These are phyloP conservation scores for Poa annua DNA, from an alignment of 176 grass and related monocot species.

Conservation along the genomic window DNA sequence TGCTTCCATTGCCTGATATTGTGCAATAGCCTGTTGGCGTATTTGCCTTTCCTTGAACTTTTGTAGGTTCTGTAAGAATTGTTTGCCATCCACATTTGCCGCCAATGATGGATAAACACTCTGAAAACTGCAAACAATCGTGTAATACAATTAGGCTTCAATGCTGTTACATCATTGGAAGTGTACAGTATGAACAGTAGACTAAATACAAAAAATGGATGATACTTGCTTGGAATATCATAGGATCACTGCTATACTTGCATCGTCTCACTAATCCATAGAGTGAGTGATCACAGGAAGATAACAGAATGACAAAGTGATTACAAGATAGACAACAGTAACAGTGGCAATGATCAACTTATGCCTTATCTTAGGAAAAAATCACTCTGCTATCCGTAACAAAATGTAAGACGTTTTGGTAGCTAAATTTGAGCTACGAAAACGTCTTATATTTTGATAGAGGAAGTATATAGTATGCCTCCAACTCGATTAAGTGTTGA, in stretches of 20 bases:
- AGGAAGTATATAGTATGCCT: constrained; percentile 10
- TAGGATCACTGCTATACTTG: neutral
- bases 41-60: constrained; percentile 80
- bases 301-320: neutral
- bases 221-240: constrained; percentile 15
- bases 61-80: constrained; percentile 74
- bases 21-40: constrained; percentile 51
- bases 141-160: constrained; percentile 29
- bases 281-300: neutral
- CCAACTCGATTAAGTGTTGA: neutral
- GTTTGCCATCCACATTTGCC: constrained; percentile 57
- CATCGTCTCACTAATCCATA: neutral
- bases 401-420: too few relatives aligned
- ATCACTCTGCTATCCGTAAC: neutral
- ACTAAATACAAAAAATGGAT: neutral
- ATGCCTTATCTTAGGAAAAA: neutral
- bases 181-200: neutral
- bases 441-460: too few relatives aligned
- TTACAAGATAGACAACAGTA: neutral
- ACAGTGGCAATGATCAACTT: constrained; percentile 24
- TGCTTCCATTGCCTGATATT: constrained; percentile 57
- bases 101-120: constrained; percentile 89
- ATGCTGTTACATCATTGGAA: neutral
- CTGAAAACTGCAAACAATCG: constrained; percentile 71
- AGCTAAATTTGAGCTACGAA: too few relatives aligned